Evolutionary conservation across 768 basidiomycete genomes (phyloP).

Genomic region (Auricularia sp.): DNA sequence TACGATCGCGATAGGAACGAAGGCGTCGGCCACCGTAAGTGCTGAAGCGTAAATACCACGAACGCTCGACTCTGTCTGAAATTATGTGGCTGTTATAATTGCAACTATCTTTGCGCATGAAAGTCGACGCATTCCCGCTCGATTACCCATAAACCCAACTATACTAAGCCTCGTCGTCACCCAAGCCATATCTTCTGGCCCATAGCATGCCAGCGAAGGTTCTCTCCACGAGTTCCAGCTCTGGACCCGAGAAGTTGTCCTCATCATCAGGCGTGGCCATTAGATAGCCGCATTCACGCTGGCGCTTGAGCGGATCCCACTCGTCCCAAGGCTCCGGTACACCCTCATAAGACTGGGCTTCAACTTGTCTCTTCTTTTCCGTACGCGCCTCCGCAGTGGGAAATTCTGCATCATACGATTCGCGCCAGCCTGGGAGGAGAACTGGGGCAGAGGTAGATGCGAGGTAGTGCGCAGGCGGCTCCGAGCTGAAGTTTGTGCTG

Average conservation of each 20-base stretch:
- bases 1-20: too few species aligned
- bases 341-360: background rate
- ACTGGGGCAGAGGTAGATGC: background rate
- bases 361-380: background rate
- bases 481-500: background rate
- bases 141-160: too few species aligned
- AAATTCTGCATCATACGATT: background rate
- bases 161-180: too few species aligned
- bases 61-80: too few species aligned
- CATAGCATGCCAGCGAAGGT: background rate
- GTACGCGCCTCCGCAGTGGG: background rate
- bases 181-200: background rate
- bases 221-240: background rate
- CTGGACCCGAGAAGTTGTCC: background rate
- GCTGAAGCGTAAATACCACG: too few species aligned
- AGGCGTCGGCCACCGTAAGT: too few species aligned
- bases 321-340: background rate
- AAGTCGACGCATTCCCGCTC: too few species aligned
- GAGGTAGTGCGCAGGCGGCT: background rate
- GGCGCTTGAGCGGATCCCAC: background rate
- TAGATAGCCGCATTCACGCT: background rate
- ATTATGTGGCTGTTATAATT: too few species aligned
- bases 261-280: background rate
- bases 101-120: too few species aligned
- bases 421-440: background rate